Base-by-base conservation (phyloP, 169 alveolate species). In the Cystoisospora suis region DNA sequence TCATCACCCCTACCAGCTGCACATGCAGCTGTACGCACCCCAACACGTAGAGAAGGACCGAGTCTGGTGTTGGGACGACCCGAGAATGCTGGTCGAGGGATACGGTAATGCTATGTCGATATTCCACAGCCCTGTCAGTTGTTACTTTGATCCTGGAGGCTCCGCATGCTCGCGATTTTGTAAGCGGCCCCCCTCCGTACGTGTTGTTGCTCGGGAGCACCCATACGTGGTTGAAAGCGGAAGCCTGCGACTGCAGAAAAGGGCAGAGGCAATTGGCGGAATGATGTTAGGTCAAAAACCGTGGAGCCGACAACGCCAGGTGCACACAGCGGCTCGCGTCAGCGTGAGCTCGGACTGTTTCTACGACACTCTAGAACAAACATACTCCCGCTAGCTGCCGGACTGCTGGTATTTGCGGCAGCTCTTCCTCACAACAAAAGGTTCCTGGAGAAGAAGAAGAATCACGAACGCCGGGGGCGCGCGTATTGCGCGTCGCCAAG, bases 21-120 rank as follows among this genome's bases (percentile, higher is more conserved):
- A 86, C 90, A 69, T 86, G 90, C 65, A 86, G 75, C 69, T 86
- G 90, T 20, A 86, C 90, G 44, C 90, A 86, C 23, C 90, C 90
- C 1, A 86, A 36, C 45, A 86, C 90, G 65, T 86, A 86, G 77
- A 86, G 75, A 23, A 86, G 90, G 17, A 86, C 90, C 29, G 81
- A 58, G 53, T 86, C 90, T 3, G 90, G 90, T 45, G 81, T 65
- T 7, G 90, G 80, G 47, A 86, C 42, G 47, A 86, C 83, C 42
- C 42, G 75, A 7, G 75, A 72, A 17, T 3, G n/a, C 4, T 34
- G 59, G 53, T 86, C 83, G 20, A 86, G 72, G 44, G 34, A 86
- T 32, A 72, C 75, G 47, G 75, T 36, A 53, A 86, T 69, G 4
- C 81, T 58, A 70, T 86, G 90, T 53, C 90, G 40, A 49, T 44